Conservation (phyloP, 179 eudicot genomes). For the Camellia oleifera region DNA sequence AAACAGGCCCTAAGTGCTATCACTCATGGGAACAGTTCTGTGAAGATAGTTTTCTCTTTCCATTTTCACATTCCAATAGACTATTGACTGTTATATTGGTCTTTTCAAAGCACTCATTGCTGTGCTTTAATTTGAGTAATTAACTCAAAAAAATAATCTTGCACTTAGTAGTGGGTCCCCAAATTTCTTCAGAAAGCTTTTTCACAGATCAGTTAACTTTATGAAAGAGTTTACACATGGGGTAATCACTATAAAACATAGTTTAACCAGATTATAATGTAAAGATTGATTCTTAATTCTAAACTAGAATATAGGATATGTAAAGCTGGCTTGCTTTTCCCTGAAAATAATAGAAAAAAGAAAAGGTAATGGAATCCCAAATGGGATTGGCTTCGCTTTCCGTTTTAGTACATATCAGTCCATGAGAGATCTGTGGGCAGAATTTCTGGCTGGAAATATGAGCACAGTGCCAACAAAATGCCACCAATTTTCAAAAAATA, state of each 20-base stretch:
- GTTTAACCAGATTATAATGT: not conserved
- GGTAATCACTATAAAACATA: not conserved
- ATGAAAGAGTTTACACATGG: constrained; percentile 10
- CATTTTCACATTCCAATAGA: too few relatives aligned
- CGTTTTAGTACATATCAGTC: constrained; percentile 26
- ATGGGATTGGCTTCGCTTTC: constrained; percentile 11
- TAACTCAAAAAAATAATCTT: not conserved
- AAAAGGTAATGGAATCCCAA: not conserved
- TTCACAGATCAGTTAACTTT: not conserved
- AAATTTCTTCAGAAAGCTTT: not conserved
- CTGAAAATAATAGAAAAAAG: not conserved
- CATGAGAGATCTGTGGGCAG: constrained; percentile 35
- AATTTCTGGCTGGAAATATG: constrained; percentile 39
- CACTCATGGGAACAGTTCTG: not conserved
- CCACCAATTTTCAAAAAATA: constrained; percentile 6
- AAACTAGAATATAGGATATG: constrained; percentile 2
- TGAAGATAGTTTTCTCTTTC: not conserved
- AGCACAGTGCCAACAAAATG: constrained; percentile 19
- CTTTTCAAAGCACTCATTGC: not conserved
- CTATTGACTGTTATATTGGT: not conserved
- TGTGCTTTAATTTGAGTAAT: not conserved
- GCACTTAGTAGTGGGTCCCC: not conserved
- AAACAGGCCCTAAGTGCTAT: too few relatives aligned
- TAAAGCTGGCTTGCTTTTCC: constrained; percentile 28
- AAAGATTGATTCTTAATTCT: not conserved